phyloP scores from a whole-genome alignment of 495 filamentous ascomycete species.

The Lasiosphaeris hirsuta region DNA sequence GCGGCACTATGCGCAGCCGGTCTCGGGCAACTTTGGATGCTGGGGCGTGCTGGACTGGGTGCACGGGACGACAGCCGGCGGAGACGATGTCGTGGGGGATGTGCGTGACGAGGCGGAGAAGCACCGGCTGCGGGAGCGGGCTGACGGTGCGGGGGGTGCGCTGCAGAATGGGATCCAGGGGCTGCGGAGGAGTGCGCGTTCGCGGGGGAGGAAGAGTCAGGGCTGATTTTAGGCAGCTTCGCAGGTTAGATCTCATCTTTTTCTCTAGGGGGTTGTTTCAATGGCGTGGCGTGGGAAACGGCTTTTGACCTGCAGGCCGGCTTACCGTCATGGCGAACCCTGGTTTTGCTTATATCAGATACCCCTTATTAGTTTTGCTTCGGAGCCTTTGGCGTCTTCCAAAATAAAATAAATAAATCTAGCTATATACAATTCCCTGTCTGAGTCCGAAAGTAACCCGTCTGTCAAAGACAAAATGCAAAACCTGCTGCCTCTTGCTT shows the following conservation, averaged over 20 bases:
- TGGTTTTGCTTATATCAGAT: no score
- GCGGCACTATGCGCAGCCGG: constrained; percentile 56
- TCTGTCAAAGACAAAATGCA: no score
- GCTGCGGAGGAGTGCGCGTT: constrained; percentile 33
- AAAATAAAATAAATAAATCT: no score
- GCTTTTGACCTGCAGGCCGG: no score
- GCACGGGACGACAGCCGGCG: constrained; percentile 62
- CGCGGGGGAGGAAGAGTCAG: constrained; percentile 23
- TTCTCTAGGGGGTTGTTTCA: background rate
- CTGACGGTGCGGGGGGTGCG: constrained; percentile 32
- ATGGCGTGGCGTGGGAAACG: no score
- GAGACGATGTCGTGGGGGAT: constrained; percentile 55
- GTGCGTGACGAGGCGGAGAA: constrained; percentile 55
- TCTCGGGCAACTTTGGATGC: constrained; percentile 68
- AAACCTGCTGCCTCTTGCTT: no score
- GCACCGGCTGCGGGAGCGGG: constrained; percentile 51
- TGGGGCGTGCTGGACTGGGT: constrained; percentile 79
- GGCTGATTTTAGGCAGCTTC: constrained; percentile 1
- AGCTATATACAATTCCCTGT: no score
- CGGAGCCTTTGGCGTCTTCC: no score
- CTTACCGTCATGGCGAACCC: no score
- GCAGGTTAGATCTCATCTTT: background rate
- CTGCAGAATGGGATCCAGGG: constrained; percentile 36
- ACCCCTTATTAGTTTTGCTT: no score
- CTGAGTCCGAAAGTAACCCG: no score